Base-by-base conservation (phyloP, 441 rosid genomes). In the Omphalea diandra region DNA sequence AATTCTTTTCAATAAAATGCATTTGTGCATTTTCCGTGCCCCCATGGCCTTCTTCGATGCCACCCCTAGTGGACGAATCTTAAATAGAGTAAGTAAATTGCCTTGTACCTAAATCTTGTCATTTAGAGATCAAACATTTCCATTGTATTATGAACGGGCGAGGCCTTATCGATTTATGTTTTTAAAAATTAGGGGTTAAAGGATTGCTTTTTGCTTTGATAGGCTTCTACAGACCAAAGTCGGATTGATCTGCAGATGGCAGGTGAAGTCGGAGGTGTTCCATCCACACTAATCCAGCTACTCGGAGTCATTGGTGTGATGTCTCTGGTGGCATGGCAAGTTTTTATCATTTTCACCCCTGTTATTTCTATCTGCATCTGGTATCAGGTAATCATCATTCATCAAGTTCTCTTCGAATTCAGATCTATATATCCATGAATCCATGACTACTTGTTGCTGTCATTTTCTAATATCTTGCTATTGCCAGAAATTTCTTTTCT, bases 61-160 rank as follows among this genome's bases (percentile, higher is more conserved):
- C 7, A 93, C 98, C 6, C 97, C 94, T 3, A 84, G 93, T 44
- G 96, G 94, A 50, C 75, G 97, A 73, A 91, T 90, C 50, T 81
- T 93, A 26, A 93, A 83, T 70, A 84, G 97, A 79, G 98, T 89
- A 74, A 76, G 91, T 58, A 17, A 22, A 7, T 26, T 29, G 8
- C 31, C 15, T 1, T 31, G 8, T 36, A 4, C 24, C 14, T 40
- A 40, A 11, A 0, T 4, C 24, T 31, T 32, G 18, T 2, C 10
- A 18, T 1, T n/a, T 0, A 31, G 20, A 1, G 1, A 4, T 0
- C 8, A 22, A 38, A 22, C 12, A 22, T 38, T 1, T 38, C 9
- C 32, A 50, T 62, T 29, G 7, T n/a, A n/a, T n/a, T n/a, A n/a
- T n/a, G n/a, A n/a, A n/a, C n/a, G n/a, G n/a, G n/a, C 38, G 6